These are phyloP conservation scores for Hericium rajendrae DNA, from an alignment of 768 basidiomycete species.

Conservation along the genomic window DNA sequence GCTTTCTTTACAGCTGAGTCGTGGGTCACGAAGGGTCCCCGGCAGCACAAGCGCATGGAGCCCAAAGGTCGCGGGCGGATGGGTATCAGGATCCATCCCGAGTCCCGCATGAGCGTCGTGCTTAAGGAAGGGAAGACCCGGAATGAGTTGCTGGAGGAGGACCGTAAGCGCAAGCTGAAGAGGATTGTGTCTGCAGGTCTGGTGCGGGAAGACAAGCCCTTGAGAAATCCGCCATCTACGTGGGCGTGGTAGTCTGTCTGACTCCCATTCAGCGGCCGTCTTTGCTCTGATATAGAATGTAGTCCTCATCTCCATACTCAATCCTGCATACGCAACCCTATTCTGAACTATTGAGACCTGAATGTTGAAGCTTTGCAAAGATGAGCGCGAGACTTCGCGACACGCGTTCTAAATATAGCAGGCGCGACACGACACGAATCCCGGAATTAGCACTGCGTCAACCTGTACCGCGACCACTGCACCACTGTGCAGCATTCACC, in stretches of 20 bases:
- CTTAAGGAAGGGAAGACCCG: slow-evolving; percentile 75
- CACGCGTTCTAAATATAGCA: slow-evolving; percentile 6
- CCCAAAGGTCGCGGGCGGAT: slow-evolving; percentile 74
- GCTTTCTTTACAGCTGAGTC: slow-evolving; percentile 55
- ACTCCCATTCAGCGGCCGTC: not conserved
- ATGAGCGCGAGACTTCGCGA: not conserved
- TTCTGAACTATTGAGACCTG: not conserved
- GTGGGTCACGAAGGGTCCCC: slow-evolving; percentile 86
- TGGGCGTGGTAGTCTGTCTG: slow-evolving; percentile 91
- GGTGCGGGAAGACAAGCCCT: slow-evolving; percentile 69
- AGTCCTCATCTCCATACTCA: not conserved
- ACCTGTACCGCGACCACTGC: not conserved
- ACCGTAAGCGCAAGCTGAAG: slow-evolving; percentile 57
- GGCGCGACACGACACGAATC: not conserved
- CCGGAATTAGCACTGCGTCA: not conserved
- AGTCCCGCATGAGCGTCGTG: slow-evolving; percentile 65
- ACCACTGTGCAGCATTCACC: not conserved
- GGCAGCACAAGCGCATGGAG: slow-evolving; percentile 56
- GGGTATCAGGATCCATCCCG: slow-evolving; percentile 70
- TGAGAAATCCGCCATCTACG: slow-evolving; percentile 58
- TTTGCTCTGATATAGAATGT: not conserved
- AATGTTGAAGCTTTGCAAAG: not conserved
- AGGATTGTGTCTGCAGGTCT: slow-evolving; percentile 73
- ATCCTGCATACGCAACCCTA: no score
- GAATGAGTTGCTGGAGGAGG: slow-evolving; percentile 54